Conservation (phyloP, 2,329 filamentous ascomycete species). For the Aspergillus eucalypticola region DNA sequence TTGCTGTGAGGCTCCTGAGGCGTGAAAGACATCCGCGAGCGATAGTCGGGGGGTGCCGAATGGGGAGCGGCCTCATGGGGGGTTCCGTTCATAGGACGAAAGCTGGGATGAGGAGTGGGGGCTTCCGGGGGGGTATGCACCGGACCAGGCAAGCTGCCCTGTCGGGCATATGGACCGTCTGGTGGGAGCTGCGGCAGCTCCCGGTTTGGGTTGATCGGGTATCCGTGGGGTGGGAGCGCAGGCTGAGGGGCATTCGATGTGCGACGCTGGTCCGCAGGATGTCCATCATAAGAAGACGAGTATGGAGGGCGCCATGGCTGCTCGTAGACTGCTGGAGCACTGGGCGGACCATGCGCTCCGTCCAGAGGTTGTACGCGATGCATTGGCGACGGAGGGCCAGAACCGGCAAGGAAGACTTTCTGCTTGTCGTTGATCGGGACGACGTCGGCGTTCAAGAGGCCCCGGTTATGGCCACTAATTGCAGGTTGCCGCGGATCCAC, state of each 20-base stretch:
- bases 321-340: slow-evolving; percentile 33
- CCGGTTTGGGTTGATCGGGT: slow-evolving; percentile 34
- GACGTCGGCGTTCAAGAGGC: slow-evolving; percentile 29
- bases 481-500: slow-evolving; percentile 24
- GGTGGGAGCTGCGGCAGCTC: slow-evolving; percentile 37
- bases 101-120: slow-evolving; percentile 29
- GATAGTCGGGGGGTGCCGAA: slow-evolving; percentile 36
- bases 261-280: slow-evolving; percentile 33
- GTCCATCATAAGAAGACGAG: slow-evolving; percentile 31
- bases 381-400: slow-evolving; percentile 27
- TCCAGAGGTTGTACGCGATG: slow-evolving; percentile 36
- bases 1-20: slow-evolving; percentile 32
- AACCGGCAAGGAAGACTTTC: slow-evolving; percentile 25
- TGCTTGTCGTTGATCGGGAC: slow-evolving; percentile 30
- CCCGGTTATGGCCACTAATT: slow-evolving; percentile 17
- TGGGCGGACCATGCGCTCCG: slow-evolving; percentile 29
- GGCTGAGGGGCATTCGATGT: slow-evolving; percentile 30
- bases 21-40: slow-evolving; percentile 34
- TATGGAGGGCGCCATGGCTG: slow-evolving; percentile 34
- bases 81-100: slow-evolving; percentile 37
- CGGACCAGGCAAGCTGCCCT: slow-evolving; percentile 33
- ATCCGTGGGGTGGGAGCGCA: slow-evolving; percentile 30
- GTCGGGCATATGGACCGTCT: slow-evolving; percentile 37
- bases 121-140: slow-evolving; percentile 31
- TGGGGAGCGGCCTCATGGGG: slow-evolving; percentile 35